phyloP scores from a whole-genome alignment of 768 basidiomycete species.

The Russula earlei region DNA sequence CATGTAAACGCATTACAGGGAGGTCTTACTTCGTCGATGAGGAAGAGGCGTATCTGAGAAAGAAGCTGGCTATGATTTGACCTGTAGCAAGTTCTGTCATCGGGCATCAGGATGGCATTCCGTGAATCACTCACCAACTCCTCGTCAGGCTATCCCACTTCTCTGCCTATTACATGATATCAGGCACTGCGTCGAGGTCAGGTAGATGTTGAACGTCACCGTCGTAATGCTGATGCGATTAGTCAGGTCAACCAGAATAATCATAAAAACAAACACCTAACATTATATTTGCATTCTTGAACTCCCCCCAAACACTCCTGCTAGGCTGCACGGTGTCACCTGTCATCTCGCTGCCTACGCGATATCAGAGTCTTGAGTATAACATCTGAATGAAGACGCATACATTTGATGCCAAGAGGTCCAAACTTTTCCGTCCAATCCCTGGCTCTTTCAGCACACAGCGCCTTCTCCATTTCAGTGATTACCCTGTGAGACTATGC shows the following conservation, averaged over 20 bases:
- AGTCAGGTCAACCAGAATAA: not conserved
- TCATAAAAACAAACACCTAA: slow-evolving; percentile 27
- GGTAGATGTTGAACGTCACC: slow-evolving; percentile 30
- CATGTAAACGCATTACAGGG: not conserved
- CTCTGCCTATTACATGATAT: slow-evolving; percentile 53
- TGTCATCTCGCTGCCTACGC: slow-evolving; percentile 76
- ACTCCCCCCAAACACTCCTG: slow-evolving; percentile 59
- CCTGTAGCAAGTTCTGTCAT: slow-evolving; percentile 30
- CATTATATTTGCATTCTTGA: slow-evolving; percentile 75
- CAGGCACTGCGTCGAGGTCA: not conserved
- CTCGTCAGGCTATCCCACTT: slow-evolving; percentile 95
- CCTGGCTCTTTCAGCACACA: slow-evolving; percentile 73
- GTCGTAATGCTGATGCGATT: slow-evolving; percentile 59
- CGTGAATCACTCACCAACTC: slow-evolving; percentile 48
- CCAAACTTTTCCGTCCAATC: slow-evolving; percentile 85
- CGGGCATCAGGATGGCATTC: not conserved
- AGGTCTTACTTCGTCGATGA: slow-evolving; percentile 75
- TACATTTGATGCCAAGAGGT: slow-evolving; percentile 68
- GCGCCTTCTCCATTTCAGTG: slow-evolving; percentile 41
- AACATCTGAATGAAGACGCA: slow-evolving; percentile 18
- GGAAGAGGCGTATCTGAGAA: slow-evolving; percentile 64
- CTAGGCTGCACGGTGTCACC: slow-evolving; percentile 77
- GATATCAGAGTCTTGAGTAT: not conserved
- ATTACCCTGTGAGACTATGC: not conserved
- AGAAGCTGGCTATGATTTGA: slow-evolving; percentile 55